Conservation (phyloP, 352 stramenopile genomes). For the Phytopythium ostracodes region DNA sequence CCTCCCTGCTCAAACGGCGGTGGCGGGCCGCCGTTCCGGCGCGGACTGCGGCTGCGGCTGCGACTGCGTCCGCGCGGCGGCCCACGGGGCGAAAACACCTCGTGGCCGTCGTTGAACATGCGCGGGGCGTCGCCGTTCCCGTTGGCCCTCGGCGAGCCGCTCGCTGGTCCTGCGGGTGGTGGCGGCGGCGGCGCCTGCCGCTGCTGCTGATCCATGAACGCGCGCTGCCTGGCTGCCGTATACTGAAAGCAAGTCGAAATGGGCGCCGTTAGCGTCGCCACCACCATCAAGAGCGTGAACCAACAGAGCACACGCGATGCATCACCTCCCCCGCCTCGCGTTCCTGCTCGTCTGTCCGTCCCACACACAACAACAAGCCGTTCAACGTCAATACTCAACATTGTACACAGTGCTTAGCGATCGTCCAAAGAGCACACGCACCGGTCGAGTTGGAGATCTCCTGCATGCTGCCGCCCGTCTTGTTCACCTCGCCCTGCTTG, state of each 20-base stretch:
- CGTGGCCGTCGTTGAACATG: constrained; percentile 26
- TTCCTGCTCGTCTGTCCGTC: constrained; percentile 36
- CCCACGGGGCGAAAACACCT: constrained; percentile 21
- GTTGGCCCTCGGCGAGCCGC: neutral
- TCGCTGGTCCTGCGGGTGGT: neutral
- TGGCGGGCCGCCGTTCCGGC: constrained; percentile 18
- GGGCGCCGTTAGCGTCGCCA: no score
- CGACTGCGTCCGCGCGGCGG: constrained; percentile 25
- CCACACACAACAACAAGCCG: constrained; percentile 7
- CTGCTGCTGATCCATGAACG: constrained; percentile 5
- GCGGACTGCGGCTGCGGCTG: constrained; percentile 34
- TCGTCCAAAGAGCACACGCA: constrained; percentile 9
- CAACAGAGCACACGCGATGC: constrained; percentile 14
- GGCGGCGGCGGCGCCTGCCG: neutral
- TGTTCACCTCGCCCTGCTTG: constrained; percentile 27
- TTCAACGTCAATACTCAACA: constrained; percentile 3
- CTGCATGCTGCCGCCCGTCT: constrained; percentile 5
- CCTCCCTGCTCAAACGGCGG: constrained; percentile 6
- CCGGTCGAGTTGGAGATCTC: constrained; percentile 59
- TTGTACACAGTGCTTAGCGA: constrained; percentile 3
- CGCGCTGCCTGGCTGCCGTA: neutral
- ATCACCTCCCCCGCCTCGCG: constrained; percentile 61
- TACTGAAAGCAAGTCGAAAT: neutral
- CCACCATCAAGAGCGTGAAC: no score
- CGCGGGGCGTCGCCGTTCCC: constrained; percentile 8